Percentiles rank a stretch among this genome's conserved stretches.
These are phyloP conservation scores for Claviceps spartinae DNA, from an alignment of 2,329 filamentous ascomycete genomes.

Conservation along the genomic window DNA sequence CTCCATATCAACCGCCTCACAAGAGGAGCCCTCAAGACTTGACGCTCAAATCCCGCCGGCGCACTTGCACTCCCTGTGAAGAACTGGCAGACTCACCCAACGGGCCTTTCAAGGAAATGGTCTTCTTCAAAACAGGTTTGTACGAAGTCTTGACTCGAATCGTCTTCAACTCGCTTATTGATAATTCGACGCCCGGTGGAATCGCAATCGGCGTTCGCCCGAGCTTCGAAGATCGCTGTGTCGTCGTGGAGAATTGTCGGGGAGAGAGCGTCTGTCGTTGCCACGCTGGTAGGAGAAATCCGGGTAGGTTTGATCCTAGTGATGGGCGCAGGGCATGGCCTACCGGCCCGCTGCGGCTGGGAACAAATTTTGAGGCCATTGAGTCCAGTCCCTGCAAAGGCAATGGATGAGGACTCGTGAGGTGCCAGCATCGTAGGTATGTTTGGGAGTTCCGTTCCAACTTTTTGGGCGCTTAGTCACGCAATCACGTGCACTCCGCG, in stretches of 20 bases:
- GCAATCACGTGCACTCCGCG: conserved; percentile 4
- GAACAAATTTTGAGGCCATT: conserved; percentile 47
- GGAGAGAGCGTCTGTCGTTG: conserved; percentile 22
- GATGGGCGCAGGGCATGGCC: conserved; percentile 39
- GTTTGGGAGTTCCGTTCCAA: not conserved
- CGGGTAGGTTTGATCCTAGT: conserved; percentile 43
- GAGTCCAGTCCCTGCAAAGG: conserved; percentile 7
- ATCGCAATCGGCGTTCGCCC: conserved; percentile 69
- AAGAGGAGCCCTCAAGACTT: too few relatives aligned
- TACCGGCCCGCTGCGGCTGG: conserved; percentile 46
- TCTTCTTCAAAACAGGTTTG: conserved; percentile 48
- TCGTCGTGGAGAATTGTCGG: conserved; percentile 55
- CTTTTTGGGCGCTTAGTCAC: conserved; percentile 11
- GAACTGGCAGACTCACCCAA: conserved; percentile 41
- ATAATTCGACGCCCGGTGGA: conserved; percentile 70
- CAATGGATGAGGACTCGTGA: conserved; percentile 1
- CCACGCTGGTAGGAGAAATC: conserved; percentile 63
- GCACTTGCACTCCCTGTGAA: too few relatives aligned
- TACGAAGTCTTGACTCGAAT: conserved; percentile 44
- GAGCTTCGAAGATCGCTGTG: conserved; percentile 62
- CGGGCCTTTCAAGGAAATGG: conserved; percentile 66
- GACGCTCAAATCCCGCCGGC: too few relatives aligned
- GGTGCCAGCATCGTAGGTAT: too few relatives aligned
- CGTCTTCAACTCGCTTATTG: conserved; percentile 47
- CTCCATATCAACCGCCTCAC: too few relatives aligned